Evolutionary conservation across 192 early-diverging fungal species (phyloP), one percentile per base, ranked within the genome.

Genomic region (Radiomyces spectabilis): DNA sequence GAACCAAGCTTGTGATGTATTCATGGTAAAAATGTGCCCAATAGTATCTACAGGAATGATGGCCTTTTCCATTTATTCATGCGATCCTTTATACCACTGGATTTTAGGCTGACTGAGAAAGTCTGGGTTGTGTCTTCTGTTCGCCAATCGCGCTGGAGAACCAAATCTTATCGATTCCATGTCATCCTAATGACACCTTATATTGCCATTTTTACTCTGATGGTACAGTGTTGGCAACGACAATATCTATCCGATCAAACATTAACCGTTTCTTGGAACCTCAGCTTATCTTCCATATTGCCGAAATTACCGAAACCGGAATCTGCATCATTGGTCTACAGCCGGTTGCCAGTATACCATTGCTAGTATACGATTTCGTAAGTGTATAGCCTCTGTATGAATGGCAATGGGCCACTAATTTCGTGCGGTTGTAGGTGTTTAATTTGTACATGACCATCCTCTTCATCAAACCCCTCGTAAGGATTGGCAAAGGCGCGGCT

Each of bases 1-100:
- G 46, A 7, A 69, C 68, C 21, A 77, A 77, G 37, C 43, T 77
- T 12, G 34, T 57, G 5, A 73, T 77, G 22, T 77, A 70, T 49
- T 40, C 61, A 3, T 77, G 64, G 64, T 63, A 63, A 21, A 22
- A 24, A n/a, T 35, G n/a, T n/a, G n/a, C n/a, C n/a, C n/a, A n/a
- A n/a, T n/a, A n/a, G n/a, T n/a, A n/a, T n/a, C n/a, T n/a, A n/a
- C n/a, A n/a, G n/a, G n/a, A n/a, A n/a, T n/a, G n/a, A n/a, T n/a
- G n/a, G n/a, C n/a, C 34, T 7, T 19, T 15, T n/a, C 7, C 1
- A 29, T 37, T 16, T 50, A 21, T 22, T 31, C 26, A 1, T 22
- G 21, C 3, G 13, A 6, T 19, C 24, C 31, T 43, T 18, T 31
- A 32, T 19, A 35, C 13, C 13, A 35, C 33, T 13, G 5, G 13